Percentiles rank a stretch among this genome's conserved stretches.
These are phyloP conservation scores for Botrytis aclada DNA, from an alignment of 2,329 filamentous ascomycete species.

Conservation along the genomic window DNA sequence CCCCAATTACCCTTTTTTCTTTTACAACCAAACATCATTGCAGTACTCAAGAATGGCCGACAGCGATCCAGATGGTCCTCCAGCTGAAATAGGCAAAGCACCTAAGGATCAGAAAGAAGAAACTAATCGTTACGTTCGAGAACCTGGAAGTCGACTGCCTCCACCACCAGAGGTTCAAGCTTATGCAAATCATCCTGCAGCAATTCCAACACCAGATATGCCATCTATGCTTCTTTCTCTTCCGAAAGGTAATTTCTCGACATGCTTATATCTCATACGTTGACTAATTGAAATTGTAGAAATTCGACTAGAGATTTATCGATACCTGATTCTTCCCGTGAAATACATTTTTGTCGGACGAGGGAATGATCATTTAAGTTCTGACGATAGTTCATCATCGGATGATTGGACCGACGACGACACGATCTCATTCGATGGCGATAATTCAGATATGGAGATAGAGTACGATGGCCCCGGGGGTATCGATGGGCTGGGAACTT, in stretches of 20 bases:
- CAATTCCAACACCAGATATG: neutral
- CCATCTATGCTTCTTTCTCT: neutral
- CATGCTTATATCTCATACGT: too few relatives aligned
- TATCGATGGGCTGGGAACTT: neutral
- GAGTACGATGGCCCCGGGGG: neutral
- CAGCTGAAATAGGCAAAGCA: neutral
- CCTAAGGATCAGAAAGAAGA: neutral
- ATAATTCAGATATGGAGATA: slow-evolving; percentile 5
- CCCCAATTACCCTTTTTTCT: too few relatives aligned
- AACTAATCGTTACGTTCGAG: neutral
- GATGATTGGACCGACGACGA: slow-evolving; percentile 16
- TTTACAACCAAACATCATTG: neutral
- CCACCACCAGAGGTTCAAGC: too few relatives aligned
- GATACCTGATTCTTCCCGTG: slow-evolving; percentile 16
- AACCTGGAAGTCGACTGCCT: neutral
- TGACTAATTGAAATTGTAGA: neutral
- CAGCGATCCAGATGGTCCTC: too few relatives aligned
- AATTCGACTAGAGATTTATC: slow-evolving; percentile 17
- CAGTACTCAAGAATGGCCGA: neutral
- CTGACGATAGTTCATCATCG: neutral
- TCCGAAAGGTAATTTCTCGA: neutral
- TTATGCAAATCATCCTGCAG: slow-evolving; percentile 9
- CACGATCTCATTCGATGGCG: neutral
- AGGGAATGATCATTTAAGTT: neutral
- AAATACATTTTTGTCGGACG: neutral